Evolutionary conservation across 2,329 filamentous ascomycete species (phyloP).

Genomic region (Parastagonospora avenae): DNA sequence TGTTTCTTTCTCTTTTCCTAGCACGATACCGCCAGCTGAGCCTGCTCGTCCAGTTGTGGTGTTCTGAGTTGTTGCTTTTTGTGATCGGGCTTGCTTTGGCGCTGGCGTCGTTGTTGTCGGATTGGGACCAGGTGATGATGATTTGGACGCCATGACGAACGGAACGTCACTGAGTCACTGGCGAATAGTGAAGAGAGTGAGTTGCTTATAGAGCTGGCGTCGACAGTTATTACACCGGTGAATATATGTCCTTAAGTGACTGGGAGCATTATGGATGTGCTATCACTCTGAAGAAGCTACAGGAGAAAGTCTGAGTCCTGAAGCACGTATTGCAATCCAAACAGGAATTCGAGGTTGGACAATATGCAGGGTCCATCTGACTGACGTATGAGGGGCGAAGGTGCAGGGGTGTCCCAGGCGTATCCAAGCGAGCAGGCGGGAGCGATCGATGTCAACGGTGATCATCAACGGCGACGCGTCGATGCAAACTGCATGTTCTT

Average conservation of each 20-base stretch:
- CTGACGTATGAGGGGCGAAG: constrained; percentile 44
- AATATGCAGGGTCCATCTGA: constrained; percentile 32
- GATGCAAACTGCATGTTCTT: too few species aligned
- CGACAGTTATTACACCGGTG: background rate
- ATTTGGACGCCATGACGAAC: constrained; percentile 28
- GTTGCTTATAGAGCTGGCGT: background rate
- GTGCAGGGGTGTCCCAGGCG: constrained; percentile 23
- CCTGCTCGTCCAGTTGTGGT: constrained; percentile 25
- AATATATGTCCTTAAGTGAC: background rate
- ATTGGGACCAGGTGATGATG: constrained; percentile 32
- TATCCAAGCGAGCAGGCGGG: constrained; percentile 13
- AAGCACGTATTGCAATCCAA: constrained; percentile 12
- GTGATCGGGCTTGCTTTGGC: constrained; percentile 29
- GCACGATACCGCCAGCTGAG: constrained; percentile 36
- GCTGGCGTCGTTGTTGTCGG: constrained; percentile 20
- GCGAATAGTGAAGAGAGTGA: background rate
- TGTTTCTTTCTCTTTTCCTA: constrained; percentile 21
- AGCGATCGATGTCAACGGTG: constrained; percentile 25
- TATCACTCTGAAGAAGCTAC: background rate
- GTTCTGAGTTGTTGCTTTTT: constrained; percentile 18
- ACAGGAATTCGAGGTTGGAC: constrained; percentile 39
- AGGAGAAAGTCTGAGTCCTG: background rate
- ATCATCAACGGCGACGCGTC: constrained; percentile 12
- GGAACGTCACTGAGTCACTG: background rate
- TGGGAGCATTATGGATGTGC: background rate